Percentiles rank a stretch among this genome's conserved stretches.
These are phyloP conservation scores for Cercophora scortea DNA, from an alignment of 495 filamentous ascomycete genomes.

Conservation along the genomic window DNA sequence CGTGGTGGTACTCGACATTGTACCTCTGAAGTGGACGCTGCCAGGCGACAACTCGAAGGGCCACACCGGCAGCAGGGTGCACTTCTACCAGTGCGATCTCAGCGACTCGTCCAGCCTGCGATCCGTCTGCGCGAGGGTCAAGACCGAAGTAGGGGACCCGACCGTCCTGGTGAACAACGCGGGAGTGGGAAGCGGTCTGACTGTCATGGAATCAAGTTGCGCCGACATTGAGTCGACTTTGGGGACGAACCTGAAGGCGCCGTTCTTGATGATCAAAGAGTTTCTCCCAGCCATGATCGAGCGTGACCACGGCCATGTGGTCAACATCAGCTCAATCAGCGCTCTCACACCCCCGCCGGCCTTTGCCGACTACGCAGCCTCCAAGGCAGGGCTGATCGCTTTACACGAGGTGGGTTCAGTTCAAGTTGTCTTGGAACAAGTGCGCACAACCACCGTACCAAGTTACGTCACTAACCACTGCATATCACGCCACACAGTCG, in stretches of 20 bases:
- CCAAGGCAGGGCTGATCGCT: constrained; percentile 4
- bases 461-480: not conserved
- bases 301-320: constrained; percentile 17
- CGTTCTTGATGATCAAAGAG: constrained; percentile 20
- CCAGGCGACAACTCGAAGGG: not conserved
- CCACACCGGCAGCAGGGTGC: constrained; percentile 1
- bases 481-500: not conserved
- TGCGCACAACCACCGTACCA: not conserved
- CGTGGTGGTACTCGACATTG: constrained; percentile 16
- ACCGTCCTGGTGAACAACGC: constrained; percentile 23
- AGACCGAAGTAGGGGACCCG: constrained; percentile 17
- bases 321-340: constrained; percentile 16
- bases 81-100: constrained; percentile 19
- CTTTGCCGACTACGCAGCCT: constrained; percentile 16
- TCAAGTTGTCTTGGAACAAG: no score
- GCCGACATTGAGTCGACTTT: constrained; percentile 17
- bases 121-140: constrained; percentile 8
- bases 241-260: constrained; percentile 15
- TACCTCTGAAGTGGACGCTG: constrained; percentile 10
- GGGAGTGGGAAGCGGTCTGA: constrained; percentile 11
- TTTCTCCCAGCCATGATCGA: constrained; percentile 18
- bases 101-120: constrained; percentile 10
- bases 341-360: constrained; percentile 8
- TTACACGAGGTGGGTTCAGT: not conserved
- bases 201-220: constrained; percentile 16